These are phyloP conservation scores for Candida sanyaensis DNA, from an alignment of 1,139 yeast genomes.

Conservation along the genomic window DNA sequence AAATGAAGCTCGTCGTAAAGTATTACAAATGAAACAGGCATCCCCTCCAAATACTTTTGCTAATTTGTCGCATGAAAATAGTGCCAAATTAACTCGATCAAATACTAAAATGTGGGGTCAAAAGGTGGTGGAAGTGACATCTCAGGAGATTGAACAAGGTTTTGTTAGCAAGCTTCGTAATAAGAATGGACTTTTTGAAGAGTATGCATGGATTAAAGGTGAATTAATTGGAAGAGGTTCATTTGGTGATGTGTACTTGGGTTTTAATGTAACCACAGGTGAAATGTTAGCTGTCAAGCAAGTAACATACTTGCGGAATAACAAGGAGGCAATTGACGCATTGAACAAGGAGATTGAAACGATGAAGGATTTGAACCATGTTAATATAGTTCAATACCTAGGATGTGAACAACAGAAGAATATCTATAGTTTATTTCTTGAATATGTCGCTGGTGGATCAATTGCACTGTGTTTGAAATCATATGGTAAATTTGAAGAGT, in stretches of 20 bases:
- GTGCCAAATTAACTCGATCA: constrained; percentile 52
- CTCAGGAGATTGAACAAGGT: constrained; percentile 62
- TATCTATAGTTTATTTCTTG: constrained; percentile 83
- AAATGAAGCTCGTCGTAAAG: constrained; percentile 74
- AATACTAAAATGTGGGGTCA: constrained; percentile 99
- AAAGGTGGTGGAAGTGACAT: constrained; percentile 85
- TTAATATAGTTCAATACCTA: constrained; percentile 91
- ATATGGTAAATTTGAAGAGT: constrained; percentile 85
- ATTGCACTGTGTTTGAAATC: constrained; percentile 83
- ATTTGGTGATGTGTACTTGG: constrained; percentile 93
- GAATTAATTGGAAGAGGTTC: constrained; percentile 96
- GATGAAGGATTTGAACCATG: constrained; percentile 90
- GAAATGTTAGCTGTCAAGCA: constrained; percentile 99
- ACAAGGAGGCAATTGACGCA: constrained; percentile 71
- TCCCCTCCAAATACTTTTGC: constrained; percentile 14
- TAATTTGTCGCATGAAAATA: constrained; percentile 11
- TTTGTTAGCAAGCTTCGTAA: constrained; percentile 60
- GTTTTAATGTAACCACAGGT: constrained; percentile 93
- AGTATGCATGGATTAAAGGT: constrained; percentile 98
- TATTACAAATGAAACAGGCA: constrained; percentile 33
- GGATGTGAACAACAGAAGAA: constrained; percentile 83
- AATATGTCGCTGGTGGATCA: constrained; percentile 98
- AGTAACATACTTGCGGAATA: constrained; percentile 45
- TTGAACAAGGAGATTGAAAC: constrained; percentile 91
- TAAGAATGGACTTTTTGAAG: constrained; percentile 66